Evolutionary conservation across 371 early-diverging fungal genomes (phyloP), one percentile per base, ranked within the genome.

Genomic region (Mortierella sp.): DNA sequence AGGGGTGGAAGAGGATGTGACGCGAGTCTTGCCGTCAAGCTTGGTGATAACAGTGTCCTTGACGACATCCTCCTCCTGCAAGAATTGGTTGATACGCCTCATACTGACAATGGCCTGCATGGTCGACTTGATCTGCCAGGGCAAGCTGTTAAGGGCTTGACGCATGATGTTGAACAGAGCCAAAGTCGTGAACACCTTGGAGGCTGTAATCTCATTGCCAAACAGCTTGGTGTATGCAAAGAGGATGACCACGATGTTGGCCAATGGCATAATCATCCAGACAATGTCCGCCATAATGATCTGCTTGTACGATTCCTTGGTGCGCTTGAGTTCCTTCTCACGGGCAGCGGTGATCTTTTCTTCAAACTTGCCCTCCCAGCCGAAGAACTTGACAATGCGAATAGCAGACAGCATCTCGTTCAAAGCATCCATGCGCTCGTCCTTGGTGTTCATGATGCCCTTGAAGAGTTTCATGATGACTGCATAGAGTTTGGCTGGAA

Each of bases 361-460:
- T n/a, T 81, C 77, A 59, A 92, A 91, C 54, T 88, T 82, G 46
- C 80, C 63, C 81, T 93, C 91, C 93, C 93, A 93, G 14, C 90
- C 92, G 83, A 92, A 93, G 67, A 93, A 86, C 71, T 93, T 93
- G 65, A 93, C 86, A 25, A 92, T 89, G 27, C 91, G 86, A 48
- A 93, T 92, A 12, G 91, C 92, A 22, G 81, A 71, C 14, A 71
- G 48, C 71, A 71, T 64, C 63, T 92, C 92, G 21, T 86, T 90
- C 66, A 91, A 76, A 57, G 84, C 73, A 21, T 86, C 83, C 55
- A 92, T 73, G 40, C 88, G 85, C 24, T 82, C 82, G 34, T 92
- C 92, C 46, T 88, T 88, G 54, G 85, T 81, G 27, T 81, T 65
- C 86, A 85, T 87, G 40, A 88, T 81, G 9, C 63, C 59, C 27